These are phyloP conservation scores for Nakaseomyces glabratus DNA, from an alignment of 1,139 yeast species.

Conservation along the genomic window DNA sequence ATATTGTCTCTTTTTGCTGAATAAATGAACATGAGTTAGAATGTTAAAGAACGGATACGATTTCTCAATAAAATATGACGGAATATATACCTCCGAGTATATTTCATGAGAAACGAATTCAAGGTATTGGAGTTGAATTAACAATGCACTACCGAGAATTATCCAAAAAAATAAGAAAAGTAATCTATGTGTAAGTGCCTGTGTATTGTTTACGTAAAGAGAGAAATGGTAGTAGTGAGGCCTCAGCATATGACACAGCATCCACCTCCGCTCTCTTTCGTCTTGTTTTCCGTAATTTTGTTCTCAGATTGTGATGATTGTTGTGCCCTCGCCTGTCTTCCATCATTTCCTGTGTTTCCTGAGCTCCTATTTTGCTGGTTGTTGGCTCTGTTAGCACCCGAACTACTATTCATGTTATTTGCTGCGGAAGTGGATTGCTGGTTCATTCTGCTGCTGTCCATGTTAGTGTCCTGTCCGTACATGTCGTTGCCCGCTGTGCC, in stretches of 20 bases:
- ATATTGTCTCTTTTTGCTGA: no score
- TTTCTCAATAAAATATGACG: no score
- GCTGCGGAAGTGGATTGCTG: background rate
- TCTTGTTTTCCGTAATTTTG: conserved; percentile 5
- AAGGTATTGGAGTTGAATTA: no score
- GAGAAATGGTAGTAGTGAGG: no score
- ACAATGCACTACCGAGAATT: no score
- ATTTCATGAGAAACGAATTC: no score
- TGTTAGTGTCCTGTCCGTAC: background rate
- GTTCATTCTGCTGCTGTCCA: conserved; percentile 2
- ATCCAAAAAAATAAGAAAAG: no score
- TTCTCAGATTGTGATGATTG: conserved; percentile 1
- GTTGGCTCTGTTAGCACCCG: background rate
- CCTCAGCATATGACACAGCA: conserved; percentile 18
- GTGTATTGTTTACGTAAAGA: no score
- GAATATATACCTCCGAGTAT: no score
- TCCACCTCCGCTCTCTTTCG: conserved; percentile 16
- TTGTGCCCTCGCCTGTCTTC: background rate
- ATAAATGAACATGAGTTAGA: no score
- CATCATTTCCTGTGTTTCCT: background rate
- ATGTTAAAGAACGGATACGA: no score
- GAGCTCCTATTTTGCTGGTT: background rate
- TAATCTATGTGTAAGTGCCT: no score
- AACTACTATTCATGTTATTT: background rate
- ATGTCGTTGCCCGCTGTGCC: background rate